Base-by-base conservation (phyloP, 768 basidiomycete genomes). In the Boletus huronensis region DNA sequence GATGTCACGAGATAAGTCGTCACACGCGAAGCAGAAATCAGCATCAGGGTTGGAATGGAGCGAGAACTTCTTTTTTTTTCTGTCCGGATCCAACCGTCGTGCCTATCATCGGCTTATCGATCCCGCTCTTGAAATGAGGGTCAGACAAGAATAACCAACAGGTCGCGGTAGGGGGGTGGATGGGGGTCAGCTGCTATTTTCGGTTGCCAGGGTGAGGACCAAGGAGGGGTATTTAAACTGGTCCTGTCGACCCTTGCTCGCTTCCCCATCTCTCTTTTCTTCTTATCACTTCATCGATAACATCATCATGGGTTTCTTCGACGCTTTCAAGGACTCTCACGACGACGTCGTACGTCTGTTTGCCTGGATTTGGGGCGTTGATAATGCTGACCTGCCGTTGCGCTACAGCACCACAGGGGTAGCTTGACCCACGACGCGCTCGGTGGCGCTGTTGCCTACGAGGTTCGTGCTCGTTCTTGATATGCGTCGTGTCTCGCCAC, bases 71-170 rank as follows among this genome's bases (percentile, higher is more conserved):
- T 7, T 11, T 26, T 28, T n/a, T 19, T 38, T 26, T 23, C 26
- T 46, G 36, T 45, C 58, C 10, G 38, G 38, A 51, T 54, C n/a
- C 21, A 42, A 44, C 14, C 25, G 31, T 45, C 32, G 61, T 66
- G 42, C 55, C 53, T 64, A 48, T 66, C 61, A 48, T 16, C 8
- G 17, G 44, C 57, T 57, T 60, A 66, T 63, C 53, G 55, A 66
- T 63, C 25, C n/a, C 39, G 11, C 5, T 63, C 36, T 50, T n/a
- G 48, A 54, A 62, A 47, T 54, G 42, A 48, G 52, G 29, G 23
- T 49, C 32, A 14, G 41, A 55, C 53, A 51, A 46, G 46, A 60
- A 60, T 60, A 65, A 32, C 31, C 46, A 45, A 50, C 51, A n/a
- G 11, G 41, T 10, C 32, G 50, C 44, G 38, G 47, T 10, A n/a